phyloP scores from a whole-genome alignment of 2,329 filamentous ascomycete genomes.

The Colletotrichum tropicale region DNA sequence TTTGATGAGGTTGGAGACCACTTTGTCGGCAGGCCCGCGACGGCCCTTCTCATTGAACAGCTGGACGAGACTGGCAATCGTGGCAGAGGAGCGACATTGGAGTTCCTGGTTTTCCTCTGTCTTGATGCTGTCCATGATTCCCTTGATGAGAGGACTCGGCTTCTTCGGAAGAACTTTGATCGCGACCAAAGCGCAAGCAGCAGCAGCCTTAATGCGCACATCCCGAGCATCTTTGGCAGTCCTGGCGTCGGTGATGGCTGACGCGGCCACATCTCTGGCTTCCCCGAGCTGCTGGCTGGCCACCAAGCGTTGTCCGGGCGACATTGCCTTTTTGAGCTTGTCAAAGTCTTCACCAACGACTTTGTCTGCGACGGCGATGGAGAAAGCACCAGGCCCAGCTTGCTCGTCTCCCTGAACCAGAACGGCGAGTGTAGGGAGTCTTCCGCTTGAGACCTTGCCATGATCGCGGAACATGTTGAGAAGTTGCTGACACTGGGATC shows the following conservation, averaged over 20 bases:
- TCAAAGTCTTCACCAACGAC: slow-evolving; percentile 87
- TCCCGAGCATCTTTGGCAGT: slow-evolving; percentile 82
- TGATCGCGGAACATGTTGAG: slow-evolving; percentile 91
- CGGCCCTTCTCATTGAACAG: slow-evolving; percentile 83
- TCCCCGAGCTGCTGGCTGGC: slow-evolving; percentile 80
- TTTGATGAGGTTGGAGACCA: slow-evolving; percentile 93
- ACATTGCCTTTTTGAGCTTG: slow-evolving; percentile 84
- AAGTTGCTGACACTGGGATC: slow-evolving; percentile 89
- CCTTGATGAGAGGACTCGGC: slow-evolving; percentile 89
- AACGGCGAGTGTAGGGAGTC: slow-evolving; percentile 82
- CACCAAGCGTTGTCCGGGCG: slow-evolving; percentile 85
- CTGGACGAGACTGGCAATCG: slow-evolving; percentile 84
- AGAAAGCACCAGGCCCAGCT: slow-evolving; percentile 92
- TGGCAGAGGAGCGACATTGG: slow-evolving; percentile 83
- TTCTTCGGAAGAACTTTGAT: slow-evolving; percentile 91
- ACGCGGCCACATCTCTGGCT: slow-evolving; percentile 71
- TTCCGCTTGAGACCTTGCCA: slow-evolving; percentile 77
- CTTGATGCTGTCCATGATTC: slow-evolving; percentile 98
- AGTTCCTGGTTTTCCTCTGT: slow-evolving; percentile 89
- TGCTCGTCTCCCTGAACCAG: slow-evolving; percentile 93
- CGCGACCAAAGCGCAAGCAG: slow-evolving; percentile 87
- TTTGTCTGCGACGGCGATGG: slow-evolving; percentile 84
- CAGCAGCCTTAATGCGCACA: slow-evolving; percentile 82
- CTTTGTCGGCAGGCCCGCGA: slow-evolving; percentile 88
- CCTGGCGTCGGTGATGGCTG: slow-evolving; percentile 81